phyloP scores from a whole-genome alignment of 129 eudicot species.

The Chrysanthemum seticuspe region DNA sequence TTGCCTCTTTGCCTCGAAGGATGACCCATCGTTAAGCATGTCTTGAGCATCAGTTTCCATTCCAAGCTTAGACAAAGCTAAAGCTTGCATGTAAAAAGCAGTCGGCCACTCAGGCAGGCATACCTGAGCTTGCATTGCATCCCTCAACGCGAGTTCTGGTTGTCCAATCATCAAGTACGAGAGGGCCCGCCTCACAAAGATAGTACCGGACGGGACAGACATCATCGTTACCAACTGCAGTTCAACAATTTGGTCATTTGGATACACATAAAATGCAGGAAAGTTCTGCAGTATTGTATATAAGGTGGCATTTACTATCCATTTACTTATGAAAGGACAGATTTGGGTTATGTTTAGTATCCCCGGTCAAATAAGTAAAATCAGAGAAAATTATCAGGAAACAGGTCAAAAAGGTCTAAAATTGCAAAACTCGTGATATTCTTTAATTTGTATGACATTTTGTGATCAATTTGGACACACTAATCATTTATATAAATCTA shows the following conservation, averaged over 20 bases:
- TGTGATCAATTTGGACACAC: neutral
- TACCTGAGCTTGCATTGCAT: conserved; percentile 98
- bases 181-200: conserved; percentile 85
- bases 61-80: conserved; percentile 93
- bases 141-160: conserved; percentile 88
- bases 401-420: neutral
- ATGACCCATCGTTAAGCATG: conserved; percentile 90
- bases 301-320: conserved; percentile 1
- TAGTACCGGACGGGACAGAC: conserved; percentile 93
- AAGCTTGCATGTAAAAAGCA: conserved; percentile 92
- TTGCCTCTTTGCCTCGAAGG: conserved; percentile 83
- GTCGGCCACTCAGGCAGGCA: conserved; percentile 97
- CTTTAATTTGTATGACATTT: too few species aligned
- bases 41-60: conserved; percentile 99
- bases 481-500: neutral
- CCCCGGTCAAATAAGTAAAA: neutral
- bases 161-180: conserved; percentile 85
- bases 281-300: neutral
- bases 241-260: conserved; percentile 5
- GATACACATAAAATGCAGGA: neutral
- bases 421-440: neutral
- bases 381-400: neutral
- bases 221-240: conserved; percentile 83
- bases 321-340: neutral
- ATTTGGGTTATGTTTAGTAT: neutral